A percentile compares a stretch with the other conserved stretches of the same genome.
Evolutionary conservation across 345 rosid species (phyloP).

Genomic region (Trapa bicornis): DNA sequence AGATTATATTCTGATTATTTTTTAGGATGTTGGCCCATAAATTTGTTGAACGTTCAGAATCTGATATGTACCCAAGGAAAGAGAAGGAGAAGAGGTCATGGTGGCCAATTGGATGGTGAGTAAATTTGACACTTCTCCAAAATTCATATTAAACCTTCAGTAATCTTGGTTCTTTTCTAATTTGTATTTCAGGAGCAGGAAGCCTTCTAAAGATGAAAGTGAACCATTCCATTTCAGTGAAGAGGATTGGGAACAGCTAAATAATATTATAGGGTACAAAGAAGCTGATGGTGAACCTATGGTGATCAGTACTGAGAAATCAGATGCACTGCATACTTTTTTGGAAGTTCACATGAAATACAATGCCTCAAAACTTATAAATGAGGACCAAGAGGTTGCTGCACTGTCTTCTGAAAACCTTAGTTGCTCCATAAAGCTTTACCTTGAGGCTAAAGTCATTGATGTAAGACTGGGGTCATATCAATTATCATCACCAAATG

Average conservation of each 20-base stretch:
- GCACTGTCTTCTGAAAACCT: constrained; percentile 80
- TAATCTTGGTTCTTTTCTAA: constrained; percentile 3
- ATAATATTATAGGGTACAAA: constrained; percentile 77
- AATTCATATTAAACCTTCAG: constrained; percentile 1
- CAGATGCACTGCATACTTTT: constrained; percentile 57
- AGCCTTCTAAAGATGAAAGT: constrained; percentile 50
- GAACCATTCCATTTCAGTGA: constrained; percentile 63
- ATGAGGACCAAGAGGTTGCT: constrained; percentile 54
- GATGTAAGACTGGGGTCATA: constrained; percentile 77
- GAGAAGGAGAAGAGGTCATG: constrained; percentile 60
- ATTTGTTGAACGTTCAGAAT: constrained; percentile 64
- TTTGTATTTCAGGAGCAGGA: constrained; percentile 39
- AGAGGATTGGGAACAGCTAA: constrained; percentile 90
- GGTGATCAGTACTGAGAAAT: constrained; percentile 30
- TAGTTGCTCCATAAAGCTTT: constrained; percentile 67
- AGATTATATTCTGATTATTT: not conserved
- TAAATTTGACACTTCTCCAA: constrained; percentile 2
- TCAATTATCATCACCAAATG: constrained; percentile 81
- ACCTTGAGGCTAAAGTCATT: constrained; percentile 80
- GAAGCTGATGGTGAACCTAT: constrained; percentile 59
- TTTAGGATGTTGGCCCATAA: constrained; percentile 96
- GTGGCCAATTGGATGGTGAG: constrained; percentile 96
- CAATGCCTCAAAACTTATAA: constrained; percentile 87
- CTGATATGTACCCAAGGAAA: constrained; percentile 36
- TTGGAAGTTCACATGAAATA: constrained; percentile 83